A percentile compares a stretch with the other conserved stretches of the same genome.
phyloP scores from a whole-genome alignment of 805 yeast genomes.

The Teunomyces kruisii region DNA sequence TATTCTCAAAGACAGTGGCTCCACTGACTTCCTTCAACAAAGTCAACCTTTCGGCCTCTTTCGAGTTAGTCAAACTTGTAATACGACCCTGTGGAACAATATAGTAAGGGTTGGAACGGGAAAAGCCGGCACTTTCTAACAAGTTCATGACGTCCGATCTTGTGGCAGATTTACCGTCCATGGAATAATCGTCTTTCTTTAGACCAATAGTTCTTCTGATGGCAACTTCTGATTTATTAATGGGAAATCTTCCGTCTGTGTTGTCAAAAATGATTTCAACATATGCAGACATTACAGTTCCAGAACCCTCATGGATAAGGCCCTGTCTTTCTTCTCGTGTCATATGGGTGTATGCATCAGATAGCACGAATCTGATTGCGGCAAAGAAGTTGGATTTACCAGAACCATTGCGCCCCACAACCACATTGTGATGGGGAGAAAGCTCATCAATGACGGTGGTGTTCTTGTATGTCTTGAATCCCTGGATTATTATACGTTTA shows the following conservation, averaged over 20 bases:
- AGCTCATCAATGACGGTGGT: conserved; percentile 74
- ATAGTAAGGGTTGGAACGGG: conserved; percentile 87
- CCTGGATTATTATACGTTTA: conserved; percentile 71
- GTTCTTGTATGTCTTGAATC: conserved; percentile 89
- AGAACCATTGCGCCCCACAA: conserved; percentile 88
- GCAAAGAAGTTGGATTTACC: conserved; percentile 96
- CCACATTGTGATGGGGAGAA: conserved; percentile 83
- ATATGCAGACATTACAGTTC: conserved; percentile 86
- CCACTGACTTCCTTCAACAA: conserved; percentile 92
- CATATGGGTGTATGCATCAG: conserved; percentile 87
- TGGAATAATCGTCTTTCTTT: conserved; percentile 86
- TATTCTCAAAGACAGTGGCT: conserved; percentile 83
- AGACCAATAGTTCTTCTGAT: conserved; percentile 90
- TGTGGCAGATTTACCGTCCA: conserved; percentile 77
- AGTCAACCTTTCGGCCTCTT: conserved; percentile 75
- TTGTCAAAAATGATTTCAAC: conserved; percentile 91
- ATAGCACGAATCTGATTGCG: conserved; percentile 87
- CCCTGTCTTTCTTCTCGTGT: conserved; percentile 83
- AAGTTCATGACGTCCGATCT: conserved; percentile 78
- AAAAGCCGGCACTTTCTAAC: conserved; percentile 89
- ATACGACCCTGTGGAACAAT: conserved; percentile 97
- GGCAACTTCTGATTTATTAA: conserved; percentile 64
- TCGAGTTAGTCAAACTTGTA: conserved; percentile 83
- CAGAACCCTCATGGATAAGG: conserved; percentile 85
- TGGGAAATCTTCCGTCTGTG: conserved; percentile 69